These are phyloP conservation scores for Dactylonectria estremocensis DNA, from an alignment of 2,329 filamentous ascomycete genomes.

Conservation along the genomic window DNA sequence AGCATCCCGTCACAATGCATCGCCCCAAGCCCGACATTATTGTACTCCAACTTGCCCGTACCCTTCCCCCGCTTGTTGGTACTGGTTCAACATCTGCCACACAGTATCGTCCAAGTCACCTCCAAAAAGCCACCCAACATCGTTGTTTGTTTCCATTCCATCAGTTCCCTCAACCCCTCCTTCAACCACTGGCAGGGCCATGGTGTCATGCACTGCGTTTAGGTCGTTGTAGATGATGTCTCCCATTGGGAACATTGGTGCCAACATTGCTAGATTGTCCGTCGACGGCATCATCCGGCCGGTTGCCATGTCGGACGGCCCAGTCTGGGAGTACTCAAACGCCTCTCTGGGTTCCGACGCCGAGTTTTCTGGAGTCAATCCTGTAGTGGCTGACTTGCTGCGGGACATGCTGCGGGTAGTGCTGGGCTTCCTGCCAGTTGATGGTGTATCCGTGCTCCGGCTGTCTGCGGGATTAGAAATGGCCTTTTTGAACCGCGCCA, in stretches of 20 bases:
- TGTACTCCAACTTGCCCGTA: constrained; percentile 12
- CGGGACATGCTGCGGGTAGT: constrained; percentile 1
- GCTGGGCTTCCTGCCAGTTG: constrained; percentile 20
- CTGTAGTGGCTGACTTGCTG: constrained; percentile 19
- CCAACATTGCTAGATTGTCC: constrained; percentile 66
- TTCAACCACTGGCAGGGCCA: constrained; percentile 40
- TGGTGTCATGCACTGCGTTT: constrained; percentile 57
- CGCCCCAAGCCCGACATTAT: constrained; percentile 18
- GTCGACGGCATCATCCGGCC: constrained; percentile 61
- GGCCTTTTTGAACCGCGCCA: constrained; percentile 67
- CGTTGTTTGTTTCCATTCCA: constrained; percentile 33
- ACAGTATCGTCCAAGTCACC: constrained; percentile 71
- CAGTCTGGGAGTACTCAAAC: constrained; percentile 24
- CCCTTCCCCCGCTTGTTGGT: constrained; percentile 51
- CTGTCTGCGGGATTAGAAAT: constrained; percentile 52
- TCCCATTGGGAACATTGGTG: constrained; percentile 70
- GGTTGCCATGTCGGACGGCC: constrained; percentile 20
- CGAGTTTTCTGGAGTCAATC: constrained; percentile 37
- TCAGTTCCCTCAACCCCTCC: constrained; percentile 14
- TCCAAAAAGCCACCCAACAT: constrained; percentile 65
- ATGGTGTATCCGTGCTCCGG: constrained; percentile 35
- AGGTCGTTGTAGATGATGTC: constrained; percentile 72
- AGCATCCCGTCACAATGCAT: constrained; percentile 11
- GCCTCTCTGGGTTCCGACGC: constrained; percentile 22
- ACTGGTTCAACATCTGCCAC: constrained; percentile 70